Conservation (phyloP, 2,329 filamentous ascomycete genomes). For the Lecanicillium sp. region DNA sequence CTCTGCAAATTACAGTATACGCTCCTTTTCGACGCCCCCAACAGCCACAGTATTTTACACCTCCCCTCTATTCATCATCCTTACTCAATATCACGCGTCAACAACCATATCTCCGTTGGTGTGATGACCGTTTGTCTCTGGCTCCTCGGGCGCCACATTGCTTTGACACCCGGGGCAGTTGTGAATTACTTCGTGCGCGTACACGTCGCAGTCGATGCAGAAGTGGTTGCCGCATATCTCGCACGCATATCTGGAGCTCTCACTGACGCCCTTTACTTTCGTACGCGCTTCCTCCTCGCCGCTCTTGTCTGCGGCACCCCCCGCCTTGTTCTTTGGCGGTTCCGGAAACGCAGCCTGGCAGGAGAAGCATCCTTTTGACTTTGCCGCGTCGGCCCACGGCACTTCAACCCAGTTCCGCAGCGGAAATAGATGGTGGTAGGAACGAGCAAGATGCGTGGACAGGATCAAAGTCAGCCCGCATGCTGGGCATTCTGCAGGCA, state of each 20-base stretch:
- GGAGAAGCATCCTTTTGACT: conserved; percentile 63
- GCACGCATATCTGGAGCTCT: conserved; percentile 84
- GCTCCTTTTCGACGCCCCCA: not conserved
- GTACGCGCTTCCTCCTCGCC: conserved; percentile 5
- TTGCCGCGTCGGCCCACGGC: conserved; percentile 64
- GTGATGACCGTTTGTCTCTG: conserved; percentile 17
- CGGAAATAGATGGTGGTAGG: conserved; percentile 88
- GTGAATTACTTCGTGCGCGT: conserved; percentile 87
- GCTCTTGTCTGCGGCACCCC: conserved; percentile 13
- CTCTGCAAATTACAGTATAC: too few species aligned
- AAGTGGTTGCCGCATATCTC: conserved; percentile 84
- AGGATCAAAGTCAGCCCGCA: conserved; percentile 90
- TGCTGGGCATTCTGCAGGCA: conserved; percentile 85
- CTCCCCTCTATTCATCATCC: not conserved
- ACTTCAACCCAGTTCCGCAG: conserved; percentile 88
- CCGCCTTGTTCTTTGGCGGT: conserved; percentile 20
- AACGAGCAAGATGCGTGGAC: conserved; percentile 86
- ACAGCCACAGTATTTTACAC: too few species aligned
- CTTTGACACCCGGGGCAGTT: conserved; percentile 89
- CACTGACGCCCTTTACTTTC: conserved; percentile 60
- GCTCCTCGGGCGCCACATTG: conserved; percentile 20
- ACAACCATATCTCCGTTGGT: conserved; percentile 38
- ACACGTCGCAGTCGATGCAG: conserved; percentile 96
- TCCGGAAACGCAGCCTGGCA: conserved; percentile 69
- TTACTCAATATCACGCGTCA: conserved; percentile 23